A percentile compares a stretch with the other conserved stretches of the same genome.
Conservation (phyloP, 345 rosid genomes). For the Eucalyptus cloeziana region DNA sequence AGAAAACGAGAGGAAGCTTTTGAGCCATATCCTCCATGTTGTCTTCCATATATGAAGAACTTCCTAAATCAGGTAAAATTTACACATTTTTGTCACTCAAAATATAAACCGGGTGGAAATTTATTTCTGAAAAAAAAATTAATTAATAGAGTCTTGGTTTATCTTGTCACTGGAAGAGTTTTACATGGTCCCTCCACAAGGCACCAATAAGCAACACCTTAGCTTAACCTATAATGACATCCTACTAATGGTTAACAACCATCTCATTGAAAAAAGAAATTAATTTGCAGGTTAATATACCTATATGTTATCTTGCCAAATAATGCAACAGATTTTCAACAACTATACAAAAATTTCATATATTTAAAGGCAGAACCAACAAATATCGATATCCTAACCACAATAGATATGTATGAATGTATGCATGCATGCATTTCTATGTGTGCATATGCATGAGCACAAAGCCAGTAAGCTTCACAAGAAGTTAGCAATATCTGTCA, state of each 20-base stretch:
- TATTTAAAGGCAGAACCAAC: not conserved
- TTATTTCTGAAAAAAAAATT: not conserved
- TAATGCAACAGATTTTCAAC: not conserved
- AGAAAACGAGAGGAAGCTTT: slow-evolving; percentile 55
- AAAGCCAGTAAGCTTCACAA: not conserved
- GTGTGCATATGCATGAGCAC: not conserved
- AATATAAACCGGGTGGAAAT: not conserved
- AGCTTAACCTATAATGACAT: not conserved
- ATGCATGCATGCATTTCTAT: not conserved
- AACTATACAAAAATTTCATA: not conserved
- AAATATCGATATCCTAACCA: not conserved
- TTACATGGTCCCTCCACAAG: not conserved
- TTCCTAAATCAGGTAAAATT: not conserved
- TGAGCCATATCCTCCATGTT: slow-evolving; percentile 3
- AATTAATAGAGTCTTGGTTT: not conserved
- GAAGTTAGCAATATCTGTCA: not conserved
- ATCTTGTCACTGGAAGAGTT: not conserved
- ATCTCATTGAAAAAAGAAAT: not conserved
- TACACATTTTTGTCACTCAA: not conserved
- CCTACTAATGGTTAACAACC: not conserved
- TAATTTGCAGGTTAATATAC: not conserved
- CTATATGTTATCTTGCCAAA: not conserved
- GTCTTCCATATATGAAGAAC: slow-evolving; percentile 2
- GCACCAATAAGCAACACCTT: not conserved
- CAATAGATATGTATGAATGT: not conserved